Conservation (phyloP, 2,329 filamentous ascomycete genomes). For the Aureobasidium zeae region DNA sequence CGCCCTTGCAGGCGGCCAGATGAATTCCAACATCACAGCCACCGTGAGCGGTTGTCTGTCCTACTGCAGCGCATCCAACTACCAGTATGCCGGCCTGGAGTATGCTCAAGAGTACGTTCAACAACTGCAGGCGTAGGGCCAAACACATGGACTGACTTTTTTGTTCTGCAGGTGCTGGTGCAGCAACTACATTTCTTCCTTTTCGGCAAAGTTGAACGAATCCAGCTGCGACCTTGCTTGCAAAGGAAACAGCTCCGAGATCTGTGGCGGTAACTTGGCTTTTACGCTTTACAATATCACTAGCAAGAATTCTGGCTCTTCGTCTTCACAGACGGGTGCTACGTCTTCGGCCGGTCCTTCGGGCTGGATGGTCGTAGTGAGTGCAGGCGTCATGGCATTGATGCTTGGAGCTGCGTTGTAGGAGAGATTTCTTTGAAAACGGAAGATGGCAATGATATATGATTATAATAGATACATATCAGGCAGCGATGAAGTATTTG, state of each 20-base stretch:
- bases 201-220: conserved; percentile 41
- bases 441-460: no score
- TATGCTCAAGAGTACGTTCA: conserved; percentile 40
- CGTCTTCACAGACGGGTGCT: conserved; percentile 2
- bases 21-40: conserved; percentile 36
- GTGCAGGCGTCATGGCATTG: conserved; percentile 9
- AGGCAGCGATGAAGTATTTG: no score
- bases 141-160: conserved; percentile 48
- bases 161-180: conserved; percentile 48
- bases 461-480: no score
- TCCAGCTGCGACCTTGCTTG: conserved; percentile 44
- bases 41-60: conserved; percentile 44
- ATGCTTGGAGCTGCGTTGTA: conserved; percentile 3
- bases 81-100: conserved; percentile 46
- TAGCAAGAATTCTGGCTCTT: conserved; percentile 1
- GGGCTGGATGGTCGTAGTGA: neutral
- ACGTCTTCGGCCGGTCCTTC: neutral
- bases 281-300: conserved; percentile 27
- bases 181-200: conserved; percentile 39
- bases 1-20: conserved; percentile 40
- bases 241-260: conserved; percentile 42
- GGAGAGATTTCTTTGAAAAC: no score
- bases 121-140: conserved; percentile 29
- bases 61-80: conserved; percentile 39
- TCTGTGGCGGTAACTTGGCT: conserved; percentile 46